Base-by-base conservation (phyloP, 352 stramenopile genomes). In the Pythium phragmiticola region DNA sequence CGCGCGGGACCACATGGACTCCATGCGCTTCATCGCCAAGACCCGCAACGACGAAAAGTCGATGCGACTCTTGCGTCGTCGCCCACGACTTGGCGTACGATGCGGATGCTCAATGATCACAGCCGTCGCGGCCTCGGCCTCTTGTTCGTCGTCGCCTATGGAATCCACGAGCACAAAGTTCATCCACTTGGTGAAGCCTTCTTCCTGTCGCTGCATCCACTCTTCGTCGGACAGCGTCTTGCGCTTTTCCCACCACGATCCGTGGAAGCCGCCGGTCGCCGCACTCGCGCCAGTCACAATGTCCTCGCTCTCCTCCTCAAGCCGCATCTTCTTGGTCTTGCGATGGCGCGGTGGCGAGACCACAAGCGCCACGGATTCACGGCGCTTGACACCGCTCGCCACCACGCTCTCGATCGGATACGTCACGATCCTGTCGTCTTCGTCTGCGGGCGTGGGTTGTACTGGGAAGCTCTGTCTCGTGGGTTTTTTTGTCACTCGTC, bases 151-250 rank as follows among this genome's bases (percentile, higher is more conserved):
- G 28, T 85, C 65, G 1, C 68, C 66, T 28, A 74, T 78, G 3
- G 80, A 74, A 33, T 90, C 79, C 6, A 92, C 72, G 0, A 94
- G 60, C 23, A 93, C 86, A 65, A 89, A 94, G 67, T 95, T 95
- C 46, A 94, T 89, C 87, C 87, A 95, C 57, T 90, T 92, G 11
- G 79, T 91, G 49, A 94, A 93, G 0, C 80, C 84, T 63, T 88
- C 71, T 30, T 85, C 83, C 62, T 95, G 87, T 42, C 91, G 91
- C 4, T 72, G 57, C 70, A 92, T 88, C 86, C 87, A 94, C 47
- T 89, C 76, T 47, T 87, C 85, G 46, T 95, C 84, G 39, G 82
- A 86, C 3, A 77, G 50, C n/a, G 74, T 76, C 49, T 88, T 81
- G 9, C 81, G 77, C 43, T 92, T 78, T 47, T 79, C 85, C 83